Evolutionary conservation across 1,284 basidiomycete species (phyloP).

Genomic region (Ganoderma leucocontextum): DNA sequence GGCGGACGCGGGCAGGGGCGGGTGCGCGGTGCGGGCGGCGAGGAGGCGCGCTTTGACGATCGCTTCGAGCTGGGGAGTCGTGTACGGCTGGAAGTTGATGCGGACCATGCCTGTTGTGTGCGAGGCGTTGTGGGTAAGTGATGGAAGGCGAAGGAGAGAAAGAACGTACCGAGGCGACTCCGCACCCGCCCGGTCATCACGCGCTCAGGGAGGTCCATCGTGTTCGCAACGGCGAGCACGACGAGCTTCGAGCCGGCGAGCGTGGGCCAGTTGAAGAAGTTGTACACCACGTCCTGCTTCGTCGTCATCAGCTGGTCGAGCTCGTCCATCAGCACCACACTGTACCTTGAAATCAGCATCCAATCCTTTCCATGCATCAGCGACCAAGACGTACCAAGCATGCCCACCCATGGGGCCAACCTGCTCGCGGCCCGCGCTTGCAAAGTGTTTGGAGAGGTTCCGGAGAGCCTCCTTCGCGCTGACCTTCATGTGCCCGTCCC

Average conservation of each 20-base stretch:
- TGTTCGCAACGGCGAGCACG: conserved; percentile 97
- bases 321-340: conserved; percentile 96
- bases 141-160: background rate
- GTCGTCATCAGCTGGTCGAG: conserved; percentile 95
- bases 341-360: conserved; percentile 42
- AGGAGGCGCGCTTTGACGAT: conserved; percentile 87
- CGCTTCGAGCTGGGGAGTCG: conserved; percentile 79
- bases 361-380: background rate
- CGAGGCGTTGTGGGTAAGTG: background rate
- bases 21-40: conserved; percentile 57
- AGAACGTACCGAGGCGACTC: conserved; percentile 82
- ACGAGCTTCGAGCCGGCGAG: conserved; percentile 87
- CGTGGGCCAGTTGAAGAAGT: conserved; percentile 99
- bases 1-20: conserved; percentile 43
- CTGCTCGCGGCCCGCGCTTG: conserved; percentile 49
- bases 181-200: conserved; percentile 93
- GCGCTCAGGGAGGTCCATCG: conserved; percentile 97
- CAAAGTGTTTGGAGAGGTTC: conserved; percentile 70
- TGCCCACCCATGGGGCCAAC: conserved; percentile 69
- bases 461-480: conserved; percentile 78
- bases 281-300: conserved; percentile 98
- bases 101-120: conserved; percentile 82
- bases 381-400: conserved; percentile 61
- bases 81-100: conserved; percentile 96
- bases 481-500: conserved; percentile 69